A percentile compares a stretch with the other conserved stretches of the same genome.
These are phyloP conservation scores for Polymyxa betae DNA, from an alignment of 208 protist genomes.

Conservation along the genomic window DNA sequence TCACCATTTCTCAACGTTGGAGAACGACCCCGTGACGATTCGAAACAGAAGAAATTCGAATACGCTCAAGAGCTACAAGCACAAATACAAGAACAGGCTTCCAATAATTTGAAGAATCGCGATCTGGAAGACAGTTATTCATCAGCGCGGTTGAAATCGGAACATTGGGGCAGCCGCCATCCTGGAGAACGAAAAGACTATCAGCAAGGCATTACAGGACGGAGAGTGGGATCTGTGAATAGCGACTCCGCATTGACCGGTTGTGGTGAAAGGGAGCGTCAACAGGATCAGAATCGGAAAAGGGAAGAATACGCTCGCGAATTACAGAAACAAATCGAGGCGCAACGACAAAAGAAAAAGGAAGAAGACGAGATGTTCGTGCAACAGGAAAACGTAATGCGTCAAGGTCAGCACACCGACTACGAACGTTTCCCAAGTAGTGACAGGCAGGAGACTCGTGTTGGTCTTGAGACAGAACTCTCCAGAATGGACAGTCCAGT, in stretches of 20 bases:
- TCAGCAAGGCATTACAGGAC: not conserved
- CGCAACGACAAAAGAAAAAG: not conserved
- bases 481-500: not conserved
- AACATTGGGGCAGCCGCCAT: not conserved
- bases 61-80: too few species aligned
- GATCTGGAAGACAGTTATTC: not conserved
- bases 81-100: too few species aligned
- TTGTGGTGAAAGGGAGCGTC: not conserved
- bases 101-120: not conserved
- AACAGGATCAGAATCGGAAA: not conserved
- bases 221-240: not conserved
- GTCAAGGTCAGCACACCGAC: not conserved
- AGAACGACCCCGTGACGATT: too few species aligned
- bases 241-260: not conserved
- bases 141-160: not conserved
- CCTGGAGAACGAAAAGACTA: not conserved
- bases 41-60: too few species aligned
- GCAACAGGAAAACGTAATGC: not conserved
- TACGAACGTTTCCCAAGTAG: not conserved
- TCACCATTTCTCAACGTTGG: too few species aligned
- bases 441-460: not conserved
- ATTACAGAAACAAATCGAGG: conserved; percentile 27
- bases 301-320: conserved; percentile 15
- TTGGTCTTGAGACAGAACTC: not conserved
- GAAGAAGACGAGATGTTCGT: too few species aligned